Conservation (phyloP, 2,329 filamentous ascomycete genomes). For the Shiraia sp. region DNA sequence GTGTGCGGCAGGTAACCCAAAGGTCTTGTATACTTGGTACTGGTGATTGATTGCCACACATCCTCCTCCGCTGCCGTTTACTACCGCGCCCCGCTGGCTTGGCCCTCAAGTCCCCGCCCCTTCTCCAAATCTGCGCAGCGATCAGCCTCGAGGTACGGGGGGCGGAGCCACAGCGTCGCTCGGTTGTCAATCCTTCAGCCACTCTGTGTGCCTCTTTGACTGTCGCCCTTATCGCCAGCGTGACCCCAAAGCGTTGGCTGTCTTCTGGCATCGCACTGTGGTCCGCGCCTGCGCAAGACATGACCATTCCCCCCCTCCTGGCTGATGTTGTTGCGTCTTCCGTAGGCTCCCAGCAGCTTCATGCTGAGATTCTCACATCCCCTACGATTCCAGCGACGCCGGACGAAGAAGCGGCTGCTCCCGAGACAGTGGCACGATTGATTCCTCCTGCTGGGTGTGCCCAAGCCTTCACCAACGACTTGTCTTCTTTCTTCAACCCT, state of each 20-base stretch:
- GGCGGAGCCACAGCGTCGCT: slow-evolving; percentile 26
- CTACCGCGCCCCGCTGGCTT: slow-evolving; percentile 15
- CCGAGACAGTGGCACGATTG: slow-evolving; percentile 13
- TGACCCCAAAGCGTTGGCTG: slow-evolving; percentile 16
- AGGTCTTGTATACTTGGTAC: too few species aligned
- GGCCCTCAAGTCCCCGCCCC: slow-evolving; percentile 13
- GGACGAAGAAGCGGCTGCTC: slow-evolving; percentile 19
- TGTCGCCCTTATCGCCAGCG: slow-evolving; percentile 16
- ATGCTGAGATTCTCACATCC: slow-evolving; percentile 13
- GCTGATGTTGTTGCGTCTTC: not conserved
- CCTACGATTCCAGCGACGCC: slow-evolving; percentile 26
- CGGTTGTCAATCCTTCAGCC: slow-evolving; percentile 29
- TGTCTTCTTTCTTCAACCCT: slow-evolving; percentile 32
- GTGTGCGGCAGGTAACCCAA: too few species aligned
- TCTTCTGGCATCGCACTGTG: slow-evolving; percentile 21
- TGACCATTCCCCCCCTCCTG: not conserved
- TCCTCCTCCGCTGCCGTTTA: slow-evolving; percentile 17
- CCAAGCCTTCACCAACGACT: slow-evolving; percentile 14
- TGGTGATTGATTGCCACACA: too few species aligned
- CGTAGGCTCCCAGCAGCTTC: slow-evolving; percentile 12
- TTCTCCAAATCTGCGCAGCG: slow-evolving; percentile 6
- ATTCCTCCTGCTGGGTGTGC: slow-evolving; percentile 7
- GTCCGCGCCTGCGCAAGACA: slow-evolving; percentile 9
- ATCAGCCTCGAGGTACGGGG: slow-evolving; percentile 11
- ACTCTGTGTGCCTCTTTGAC: slow-evolving; percentile 23